These are phyloP conservation scores for Dioszegia crocea DNA, from an alignment of 768 basidiomycete genomes.

Conservation along the genomic window DNA sequence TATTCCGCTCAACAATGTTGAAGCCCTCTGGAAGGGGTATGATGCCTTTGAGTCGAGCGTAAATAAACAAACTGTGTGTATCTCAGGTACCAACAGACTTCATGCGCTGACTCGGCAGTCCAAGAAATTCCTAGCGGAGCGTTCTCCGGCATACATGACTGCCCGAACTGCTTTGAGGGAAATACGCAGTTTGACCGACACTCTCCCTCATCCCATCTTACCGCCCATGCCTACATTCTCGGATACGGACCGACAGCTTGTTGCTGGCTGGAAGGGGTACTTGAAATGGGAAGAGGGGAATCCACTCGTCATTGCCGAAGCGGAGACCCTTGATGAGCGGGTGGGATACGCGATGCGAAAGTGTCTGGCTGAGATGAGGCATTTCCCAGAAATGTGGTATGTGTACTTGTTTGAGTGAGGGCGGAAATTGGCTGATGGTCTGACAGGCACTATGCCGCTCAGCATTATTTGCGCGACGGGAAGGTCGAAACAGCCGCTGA, in stretches of 20 bases:
- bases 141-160: conserved; percentile 92
- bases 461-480: conserved; percentile 69
- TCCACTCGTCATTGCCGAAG: conserved; percentile 85
- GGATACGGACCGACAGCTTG: conserved; percentile 64
- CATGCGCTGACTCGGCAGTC: conserved; percentile 55
- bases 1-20: conserved; percentile 89
- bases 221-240: conserved; percentile 71
- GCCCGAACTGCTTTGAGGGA: conserved; percentile 83
- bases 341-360: conserved; percentile 81
- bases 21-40: conserved; percentile 86
- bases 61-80: conserved; percentile 74
- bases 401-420: not conserved
- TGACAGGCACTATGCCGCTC: conserved; percentile 84
- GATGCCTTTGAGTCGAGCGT: conserved; percentile 84
- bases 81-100: not conserved
- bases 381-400: conserved; percentile 91
- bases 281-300: conserved; percentile 94
- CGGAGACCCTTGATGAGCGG: conserved; percentile 61
- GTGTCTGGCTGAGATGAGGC: conserved; percentile 85
- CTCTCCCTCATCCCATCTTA: conserved; percentile 62
- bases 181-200: conserved; percentile 62
- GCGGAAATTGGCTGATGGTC: not conserved
- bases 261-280: conserved; percentile 86
- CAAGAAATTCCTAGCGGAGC: conserved; percentile 90
- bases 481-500: conserved; percentile 74